phyloP scores from a whole-genome alignment of 2,329 filamentous ascomycete genomes.

The Colletotrichum caudatum region DNA sequence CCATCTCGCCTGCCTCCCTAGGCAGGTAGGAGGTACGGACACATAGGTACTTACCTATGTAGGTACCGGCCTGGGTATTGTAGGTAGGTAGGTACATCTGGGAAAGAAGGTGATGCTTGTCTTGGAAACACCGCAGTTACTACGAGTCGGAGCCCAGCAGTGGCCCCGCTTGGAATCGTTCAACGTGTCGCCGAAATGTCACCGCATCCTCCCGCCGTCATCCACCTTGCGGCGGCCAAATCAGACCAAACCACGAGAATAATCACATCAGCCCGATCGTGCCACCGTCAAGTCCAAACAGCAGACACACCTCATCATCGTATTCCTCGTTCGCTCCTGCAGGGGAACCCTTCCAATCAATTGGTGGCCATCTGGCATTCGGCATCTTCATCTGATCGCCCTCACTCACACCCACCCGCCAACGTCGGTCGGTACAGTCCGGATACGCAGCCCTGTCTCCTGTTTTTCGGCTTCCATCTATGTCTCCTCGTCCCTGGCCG shows the following conservation, averaged over 20 bases:
- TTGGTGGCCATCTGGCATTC: slow-evolving; percentile 17
- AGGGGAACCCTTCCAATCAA: not conserved
- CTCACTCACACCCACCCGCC: too few relatives aligned
- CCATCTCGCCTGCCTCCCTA: not conserved
- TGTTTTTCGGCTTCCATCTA: not conserved
- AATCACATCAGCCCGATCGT: slow-evolving; percentile 22
- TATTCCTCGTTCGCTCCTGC: slow-evolving; percentile 1
- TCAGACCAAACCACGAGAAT: not conserved
- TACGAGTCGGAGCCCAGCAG: not conserved
- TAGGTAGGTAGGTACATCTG: not conserved
- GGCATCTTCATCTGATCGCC: slow-evolving; percentile 35
- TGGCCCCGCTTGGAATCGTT: slow-evolving; percentile 12
- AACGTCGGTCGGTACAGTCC: not conserved
- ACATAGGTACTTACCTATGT: too few relatives aligned
- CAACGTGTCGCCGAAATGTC: slow-evolving; percentile 37
- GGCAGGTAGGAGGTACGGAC: too few relatives aligned
- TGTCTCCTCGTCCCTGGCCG: not conserved
- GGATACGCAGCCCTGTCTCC: not conserved
- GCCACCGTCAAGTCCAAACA: slow-evolving; percentile 21
- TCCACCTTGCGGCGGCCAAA: slow-evolving; percentile 26
- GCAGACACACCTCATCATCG: slow-evolving; percentile 27
- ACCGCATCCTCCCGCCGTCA: slow-evolving; percentile 31
- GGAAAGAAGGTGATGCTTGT: not conserved
- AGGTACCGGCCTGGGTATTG: too few relatives aligned
- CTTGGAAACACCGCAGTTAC: too few relatives aligned